phyloP scores from a whole-genome alignment of 805 yeast genomes.

The Barnettozyma californica region DNA sequence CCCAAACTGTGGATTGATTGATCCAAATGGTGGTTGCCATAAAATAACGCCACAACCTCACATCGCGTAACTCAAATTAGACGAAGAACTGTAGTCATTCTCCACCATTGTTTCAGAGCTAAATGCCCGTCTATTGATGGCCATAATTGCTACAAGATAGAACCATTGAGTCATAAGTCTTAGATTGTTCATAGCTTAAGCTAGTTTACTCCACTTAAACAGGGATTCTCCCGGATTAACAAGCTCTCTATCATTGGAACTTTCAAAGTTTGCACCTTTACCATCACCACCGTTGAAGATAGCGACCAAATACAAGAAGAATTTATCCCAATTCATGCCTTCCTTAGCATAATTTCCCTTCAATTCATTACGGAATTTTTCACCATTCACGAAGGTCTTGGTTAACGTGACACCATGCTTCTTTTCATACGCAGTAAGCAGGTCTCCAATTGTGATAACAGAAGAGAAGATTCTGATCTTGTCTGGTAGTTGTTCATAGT shows the following conservation, averaged over 20 bases:
- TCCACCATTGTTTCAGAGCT: too few relatives aligned
- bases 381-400: conserved; percentile 21
- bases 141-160: not conserved
- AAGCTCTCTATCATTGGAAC: conserved; percentile 33
- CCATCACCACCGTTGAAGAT: conserved; percentile 36
- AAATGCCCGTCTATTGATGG: too few relatives aligned
- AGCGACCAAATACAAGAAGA: conserved; percentile 33
- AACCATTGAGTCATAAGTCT: not conserved
- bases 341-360: conserved; percentile 10
- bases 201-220: conserved; percentile 38
- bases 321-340: conserved; percentile 29
- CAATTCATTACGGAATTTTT: conserved; percentile 10
- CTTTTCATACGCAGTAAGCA: conserved; percentile 37
- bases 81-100: too few relatives aligned
- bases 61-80: too few relatives aligned
- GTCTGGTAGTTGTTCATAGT: conserved; percentile 38
- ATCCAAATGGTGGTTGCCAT: too few relatives aligned
- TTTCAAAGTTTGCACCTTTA: conserved; percentile 30
- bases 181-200: not conserved
- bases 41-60: too few relatives aligned
- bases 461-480: conserved; percentile 38
- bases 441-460: conserved; percentile 33
- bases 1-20: too few relatives aligned
- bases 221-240: conserved; percentile 40
- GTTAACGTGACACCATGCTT: conserved; percentile 30